phyloP scores from a whole-genome alignment of 352 stramenopile genomes.

The Globisporangium cystogenes region DNA sequence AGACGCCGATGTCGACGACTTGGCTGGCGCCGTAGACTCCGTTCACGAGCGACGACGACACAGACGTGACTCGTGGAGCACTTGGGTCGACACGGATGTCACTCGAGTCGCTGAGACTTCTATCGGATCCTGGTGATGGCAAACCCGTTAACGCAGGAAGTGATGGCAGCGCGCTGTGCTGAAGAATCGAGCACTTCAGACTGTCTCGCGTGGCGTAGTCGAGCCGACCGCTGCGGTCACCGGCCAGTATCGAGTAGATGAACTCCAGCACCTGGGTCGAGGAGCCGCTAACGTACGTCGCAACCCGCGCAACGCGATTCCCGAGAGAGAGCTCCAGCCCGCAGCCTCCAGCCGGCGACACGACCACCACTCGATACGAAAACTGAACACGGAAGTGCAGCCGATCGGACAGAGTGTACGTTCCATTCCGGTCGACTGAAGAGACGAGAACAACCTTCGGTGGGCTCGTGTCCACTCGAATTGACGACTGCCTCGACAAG shows the following conservation, averaged over 20 bases:
- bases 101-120: conserved; percentile 34
- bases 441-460: conserved; percentile 31
- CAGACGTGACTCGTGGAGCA: conserved; percentile 36
- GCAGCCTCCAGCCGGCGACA: conserved; percentile 16
- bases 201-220: conserved; percentile 41
- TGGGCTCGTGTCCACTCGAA: conserved; percentile 32
- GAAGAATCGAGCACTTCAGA: conserved; percentile 40
- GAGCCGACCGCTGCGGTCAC: conserved; percentile 40
- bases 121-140: conserved; percentile 28
- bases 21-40: conserved; percentile 59
- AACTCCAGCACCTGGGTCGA: conserved; percentile 45
- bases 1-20: conserved; percentile 36
- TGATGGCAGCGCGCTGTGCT: conserved; percentile 37
- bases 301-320: conserved; percentile 21
- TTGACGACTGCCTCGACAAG: conserved; percentile 25
- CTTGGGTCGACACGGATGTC: conserved; percentile 35
- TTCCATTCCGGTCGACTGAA: conserved; percentile 27
- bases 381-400: conserved; percentile 41
- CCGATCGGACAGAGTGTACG: conserved; percentile 34
- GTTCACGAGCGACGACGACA: conserved; percentile 37
- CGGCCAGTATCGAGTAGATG: conserved; percentile 35
- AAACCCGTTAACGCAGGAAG: conserved; percentile 35
- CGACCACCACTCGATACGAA: conserved; percentile 41
- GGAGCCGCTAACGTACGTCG: conserved; percentile 43
- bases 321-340: conserved; percentile 37